phyloP scores from a whole-genome alignment of 495 filamentous ascomycete species.

The Penicillium egyptiacum region DNA sequence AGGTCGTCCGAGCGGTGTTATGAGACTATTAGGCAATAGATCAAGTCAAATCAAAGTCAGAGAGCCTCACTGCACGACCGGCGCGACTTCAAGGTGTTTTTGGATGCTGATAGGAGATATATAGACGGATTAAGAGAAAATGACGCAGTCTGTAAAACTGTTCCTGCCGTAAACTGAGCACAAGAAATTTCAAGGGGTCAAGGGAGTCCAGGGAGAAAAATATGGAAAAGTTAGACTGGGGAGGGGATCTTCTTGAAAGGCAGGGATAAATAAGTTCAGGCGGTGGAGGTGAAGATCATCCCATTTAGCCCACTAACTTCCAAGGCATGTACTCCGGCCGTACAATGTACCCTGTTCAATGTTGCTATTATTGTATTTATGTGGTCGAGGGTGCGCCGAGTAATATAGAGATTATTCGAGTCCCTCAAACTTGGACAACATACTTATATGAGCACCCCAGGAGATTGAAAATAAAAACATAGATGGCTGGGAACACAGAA shows the following conservation, averaged over 20 bases:
- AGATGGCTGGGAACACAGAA: conserved; percentile 10
- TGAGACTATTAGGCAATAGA: background rate
- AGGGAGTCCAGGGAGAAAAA: conserved; percentile 12
- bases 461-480: background rate
- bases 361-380: background rate
- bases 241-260: conserved; percentile 17
- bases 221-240: conserved; percentile 6
- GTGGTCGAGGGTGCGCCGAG: background rate
- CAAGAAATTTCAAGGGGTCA: background rate
- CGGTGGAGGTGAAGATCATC: conserved; percentile 20
- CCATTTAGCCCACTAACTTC: background rate
- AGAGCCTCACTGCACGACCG: conserved; percentile 26
- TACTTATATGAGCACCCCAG: background rate
- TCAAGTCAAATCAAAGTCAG: background rate
- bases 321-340: background rate
- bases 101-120: conserved; percentile 12
- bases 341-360: background rate
- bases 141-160: background rate
- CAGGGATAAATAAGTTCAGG: conserved; percentile 20
- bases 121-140: background rate
- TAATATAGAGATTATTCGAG: background rate
- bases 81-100: conserved; percentile 20
- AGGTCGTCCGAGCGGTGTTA: background rate
- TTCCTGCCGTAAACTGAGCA: background rate
- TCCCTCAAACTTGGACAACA: background rate